phyloP scores from a whole-genome alignment of 495 filamentous ascomycete genomes.

The Massariosphaeria phaeospora region DNA sequence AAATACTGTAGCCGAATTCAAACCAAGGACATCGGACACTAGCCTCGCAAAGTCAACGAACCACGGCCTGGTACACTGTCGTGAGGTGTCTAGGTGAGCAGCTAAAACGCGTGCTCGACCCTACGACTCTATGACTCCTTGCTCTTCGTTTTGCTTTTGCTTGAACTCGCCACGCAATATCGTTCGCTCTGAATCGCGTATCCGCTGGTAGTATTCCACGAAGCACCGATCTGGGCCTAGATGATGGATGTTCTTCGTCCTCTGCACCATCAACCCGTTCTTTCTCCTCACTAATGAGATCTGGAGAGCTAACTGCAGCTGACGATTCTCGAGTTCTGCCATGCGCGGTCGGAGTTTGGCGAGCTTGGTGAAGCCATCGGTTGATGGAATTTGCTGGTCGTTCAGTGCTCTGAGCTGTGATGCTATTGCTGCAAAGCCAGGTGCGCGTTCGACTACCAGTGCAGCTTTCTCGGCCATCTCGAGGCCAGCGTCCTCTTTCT shows the following conservation, averaged over 20 bases:
- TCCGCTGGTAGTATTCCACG: constrained; percentile 65
- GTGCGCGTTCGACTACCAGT: constrained; percentile 69
- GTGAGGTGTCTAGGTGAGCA: neutral
- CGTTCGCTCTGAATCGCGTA: constrained; percentile 62
- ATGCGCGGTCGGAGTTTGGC: constrained; percentile 67
- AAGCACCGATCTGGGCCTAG: constrained; percentile 65
- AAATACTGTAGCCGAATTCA: no score
- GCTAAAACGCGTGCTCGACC: neutral
- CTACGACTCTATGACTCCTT: neutral
- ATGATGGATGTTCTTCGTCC: constrained; percentile 74
- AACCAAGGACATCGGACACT: no score
- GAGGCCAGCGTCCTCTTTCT: constrained; percentile 3
- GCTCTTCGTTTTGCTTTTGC: constrained; percentile 30
- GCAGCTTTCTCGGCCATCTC: constrained; percentile 49
- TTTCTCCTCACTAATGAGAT: constrained; percentile 67
- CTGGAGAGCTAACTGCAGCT: constrained; percentile 65
- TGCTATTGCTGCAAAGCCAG: constrained; percentile 67
- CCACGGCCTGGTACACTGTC: no score
- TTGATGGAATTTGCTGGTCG: constrained; percentile 71
- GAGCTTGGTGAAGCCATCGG: constrained; percentile 60
- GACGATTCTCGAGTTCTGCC: constrained; percentile 57
- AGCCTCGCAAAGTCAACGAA: no score
- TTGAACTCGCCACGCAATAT: constrained; percentile 56
- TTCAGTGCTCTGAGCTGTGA: constrained; percentile 74
- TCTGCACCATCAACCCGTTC: constrained; percentile 65